Percentiles rank a stretch among this genome's conserved stretches.
Evolutionary conservation across 352 stramenopile genomes (phyloP).

Genomic region (Phytophthora sojae): DNA sequence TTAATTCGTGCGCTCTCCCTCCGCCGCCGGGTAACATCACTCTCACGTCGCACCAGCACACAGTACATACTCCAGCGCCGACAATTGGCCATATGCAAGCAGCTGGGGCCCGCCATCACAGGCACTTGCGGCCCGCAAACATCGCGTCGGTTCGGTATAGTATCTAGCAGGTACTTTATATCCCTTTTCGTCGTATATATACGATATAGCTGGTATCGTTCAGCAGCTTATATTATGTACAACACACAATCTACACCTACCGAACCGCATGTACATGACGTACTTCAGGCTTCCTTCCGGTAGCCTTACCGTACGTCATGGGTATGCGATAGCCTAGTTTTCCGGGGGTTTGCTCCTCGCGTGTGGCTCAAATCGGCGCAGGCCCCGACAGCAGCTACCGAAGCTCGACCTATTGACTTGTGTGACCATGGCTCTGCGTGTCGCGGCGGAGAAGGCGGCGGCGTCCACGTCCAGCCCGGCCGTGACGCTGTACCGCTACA

Average conservation of each 20-base stretch:
- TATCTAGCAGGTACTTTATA: background rate
- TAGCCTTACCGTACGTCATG: background rate
- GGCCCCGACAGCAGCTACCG: background rate
- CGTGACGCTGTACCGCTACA: conserved; percentile 90
- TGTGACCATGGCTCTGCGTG: conserved; percentile 75
- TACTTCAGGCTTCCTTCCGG: background rate
- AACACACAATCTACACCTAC: background rate
- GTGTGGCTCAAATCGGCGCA: conserved; percentile 34
- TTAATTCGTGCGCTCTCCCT: background rate
- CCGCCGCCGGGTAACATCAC: background rate
- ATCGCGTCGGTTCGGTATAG: conserved; percentile 15
- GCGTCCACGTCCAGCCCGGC: conserved; percentile 64
- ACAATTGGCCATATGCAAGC: background rate
- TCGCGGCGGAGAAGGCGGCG: conserved; percentile 71
- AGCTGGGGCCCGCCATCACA: background rate
- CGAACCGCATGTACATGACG: background rate
- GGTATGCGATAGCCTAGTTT: background rate
- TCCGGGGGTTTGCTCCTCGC: conserved; percentile 14
- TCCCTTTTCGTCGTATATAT: background rate
- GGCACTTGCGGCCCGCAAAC: too few relatives aligned
- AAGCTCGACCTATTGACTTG: background rate
- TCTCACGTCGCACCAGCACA: background rate
- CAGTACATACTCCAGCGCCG: background rate
- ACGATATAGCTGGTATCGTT: background rate
- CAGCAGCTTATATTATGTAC: background rate